Conservation (phyloP, 2,329 filamentous ascomycete species). For the Clarireedia homoeocarpa region DNA sequence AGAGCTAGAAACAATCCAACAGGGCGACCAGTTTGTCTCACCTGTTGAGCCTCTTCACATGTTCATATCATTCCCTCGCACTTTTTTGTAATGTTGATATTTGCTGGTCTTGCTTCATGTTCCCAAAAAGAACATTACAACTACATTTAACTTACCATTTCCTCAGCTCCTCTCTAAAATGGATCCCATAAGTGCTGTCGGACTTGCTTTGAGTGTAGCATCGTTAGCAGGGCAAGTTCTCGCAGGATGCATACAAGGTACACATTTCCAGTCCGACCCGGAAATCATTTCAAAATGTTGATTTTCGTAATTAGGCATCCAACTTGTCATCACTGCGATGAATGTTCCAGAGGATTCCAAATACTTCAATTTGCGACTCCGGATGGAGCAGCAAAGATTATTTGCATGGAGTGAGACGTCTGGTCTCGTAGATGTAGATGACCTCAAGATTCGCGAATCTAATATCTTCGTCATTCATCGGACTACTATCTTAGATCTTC, state of each 20-base stretch:
- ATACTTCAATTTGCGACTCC: slow-evolving; percentile 40
- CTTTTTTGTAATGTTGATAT: too few species aligned
- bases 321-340: slow-evolving; percentile 40
- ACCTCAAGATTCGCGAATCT: slow-evolving; percentile 36
- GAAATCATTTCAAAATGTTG: slow-evolving; percentile 2
- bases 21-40: too few species aligned
- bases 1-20: too few species aligned
- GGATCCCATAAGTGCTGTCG: slow-evolving; percentile 27
- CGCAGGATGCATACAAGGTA: slow-evolving; percentile 38
- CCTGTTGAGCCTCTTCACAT: too few species aligned
- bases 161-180: slow-evolving; percentile 9
- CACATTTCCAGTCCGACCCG: neutral
- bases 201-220: slow-evolving; percentile 33
- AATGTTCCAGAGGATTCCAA: slow-evolving; percentile 41
- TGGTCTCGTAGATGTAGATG: slow-evolving; percentile 37
- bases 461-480: slow-evolving; percentile 42
- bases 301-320: slow-evolving; percentile 32
- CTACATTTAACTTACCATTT: slow-evolving; percentile 4
- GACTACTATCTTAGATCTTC: slow-evolving; percentile 40
- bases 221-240: slow-evolving; percentile 40
- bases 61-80: too few species aligned
- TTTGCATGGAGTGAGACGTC: slow-evolving; percentile 44
- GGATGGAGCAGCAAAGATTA: slow-evolving; percentile 43
- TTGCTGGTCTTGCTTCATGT: too few species aligned
- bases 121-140: neutral